Evolutionary conservation across 768 basidiomycete genomes (phyloP).

Genomic region (Amanita thiersii): DNA sequence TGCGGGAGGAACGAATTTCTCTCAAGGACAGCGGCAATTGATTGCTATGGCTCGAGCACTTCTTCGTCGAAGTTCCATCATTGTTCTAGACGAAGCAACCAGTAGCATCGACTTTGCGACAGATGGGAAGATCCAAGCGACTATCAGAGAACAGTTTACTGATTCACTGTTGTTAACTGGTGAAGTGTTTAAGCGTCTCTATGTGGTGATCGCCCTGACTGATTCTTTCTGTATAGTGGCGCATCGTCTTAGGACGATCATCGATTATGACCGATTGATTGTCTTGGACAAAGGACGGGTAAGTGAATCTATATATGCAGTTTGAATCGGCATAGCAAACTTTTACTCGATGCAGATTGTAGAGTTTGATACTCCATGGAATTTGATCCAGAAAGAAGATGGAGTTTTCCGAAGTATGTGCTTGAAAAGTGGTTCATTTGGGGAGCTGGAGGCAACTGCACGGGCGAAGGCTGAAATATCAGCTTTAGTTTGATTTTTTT

Average conservation of each 20-base stretch:
- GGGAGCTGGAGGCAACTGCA: slow-evolving; percentile 52
- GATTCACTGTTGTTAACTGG: slow-evolving; percentile 65
- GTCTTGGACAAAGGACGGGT: slow-evolving; percentile 69
- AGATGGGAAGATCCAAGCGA: slow-evolving; percentile 83
- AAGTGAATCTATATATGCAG: slow-evolving; percentile 7
- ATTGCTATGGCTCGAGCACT: slow-evolving; percentile 83
- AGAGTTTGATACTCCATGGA: slow-evolving; percentile 68
- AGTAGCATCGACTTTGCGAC: slow-evolving; percentile 84
- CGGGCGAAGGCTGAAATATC: slow-evolving; percentile 33
- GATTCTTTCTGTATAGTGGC: too few relatives aligned
- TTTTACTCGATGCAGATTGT: slow-evolving; percentile 32
- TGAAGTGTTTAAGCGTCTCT: too few relatives aligned
- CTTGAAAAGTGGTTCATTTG: slow-evolving; percentile 58
- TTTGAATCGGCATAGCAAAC: not conserved
- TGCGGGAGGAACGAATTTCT: slow-evolving; percentile 85
- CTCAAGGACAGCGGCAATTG: slow-evolving; percentile 84
- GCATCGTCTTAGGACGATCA: slow-evolving; percentile 68
- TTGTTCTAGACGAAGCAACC: slow-evolving; percentile 79
- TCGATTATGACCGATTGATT: slow-evolving; percentile 74
- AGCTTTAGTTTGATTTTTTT: too few relatives aligned
- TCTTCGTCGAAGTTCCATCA: slow-evolving; percentile 60
- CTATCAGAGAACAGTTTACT: slow-evolving; percentile 81
- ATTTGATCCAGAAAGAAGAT: slow-evolving; percentile 51
- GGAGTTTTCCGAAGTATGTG: slow-evolving; percentile 69
- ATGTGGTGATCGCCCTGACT: too few relatives aligned